Evolutionary conservation across 139 green algal genomes (phyloP).

Genomic region (Chlorella sp.): DNA sequence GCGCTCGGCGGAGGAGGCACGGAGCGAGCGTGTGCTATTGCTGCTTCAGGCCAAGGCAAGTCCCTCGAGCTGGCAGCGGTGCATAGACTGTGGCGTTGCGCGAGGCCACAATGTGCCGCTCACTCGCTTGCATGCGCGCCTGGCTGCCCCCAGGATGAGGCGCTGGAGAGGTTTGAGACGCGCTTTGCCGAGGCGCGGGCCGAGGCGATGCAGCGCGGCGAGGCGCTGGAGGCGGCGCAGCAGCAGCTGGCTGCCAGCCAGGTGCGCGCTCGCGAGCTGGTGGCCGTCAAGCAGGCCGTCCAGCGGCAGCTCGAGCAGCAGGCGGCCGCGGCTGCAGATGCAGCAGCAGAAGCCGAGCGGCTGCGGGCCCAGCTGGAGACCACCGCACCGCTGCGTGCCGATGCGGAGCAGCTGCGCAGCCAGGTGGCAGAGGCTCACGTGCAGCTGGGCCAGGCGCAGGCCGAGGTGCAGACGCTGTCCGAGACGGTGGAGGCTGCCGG

Average conservation of each 20-base stretch:
- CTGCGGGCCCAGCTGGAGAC: too few species aligned
- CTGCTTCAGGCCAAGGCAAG: conserved; percentile 45
- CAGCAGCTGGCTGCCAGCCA: conserved; percentile 29
- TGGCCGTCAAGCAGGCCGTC: conserved; percentile 40
- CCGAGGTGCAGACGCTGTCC: background rate
- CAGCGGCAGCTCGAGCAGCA: conserved; percentile 31
- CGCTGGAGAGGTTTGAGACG: conserved; percentile 35
- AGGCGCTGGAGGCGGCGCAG: conserved; percentile 26
- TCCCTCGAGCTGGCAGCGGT: background rate
- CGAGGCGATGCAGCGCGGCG: conserved; percentile 6
- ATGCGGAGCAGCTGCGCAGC: conserved; percentile 34
- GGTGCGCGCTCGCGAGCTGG: conserved; percentile 35
- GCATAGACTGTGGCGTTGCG: background rate
- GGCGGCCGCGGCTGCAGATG: conserved; percentile 31
- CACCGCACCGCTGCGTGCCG: conserved; percentile 2
- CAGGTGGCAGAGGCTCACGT: conserved; percentile 30
- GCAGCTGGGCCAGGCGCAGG: background rate
- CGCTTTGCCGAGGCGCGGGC: conserved; percentile 31
- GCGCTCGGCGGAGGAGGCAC: conserved; percentile 37
- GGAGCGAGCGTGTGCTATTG: conserved; percentile 44
- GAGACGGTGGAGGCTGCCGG: conserved; percentile 14
- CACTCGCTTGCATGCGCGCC: too few species aligned
- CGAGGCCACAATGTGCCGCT: too few species aligned
- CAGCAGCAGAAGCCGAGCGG: too few species aligned
- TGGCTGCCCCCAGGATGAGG: conserved; percentile 30